Evolutionary conservation across 768 basidiomycete genomes (phyloP).

Genomic region (Trametes punicea): DNA sequence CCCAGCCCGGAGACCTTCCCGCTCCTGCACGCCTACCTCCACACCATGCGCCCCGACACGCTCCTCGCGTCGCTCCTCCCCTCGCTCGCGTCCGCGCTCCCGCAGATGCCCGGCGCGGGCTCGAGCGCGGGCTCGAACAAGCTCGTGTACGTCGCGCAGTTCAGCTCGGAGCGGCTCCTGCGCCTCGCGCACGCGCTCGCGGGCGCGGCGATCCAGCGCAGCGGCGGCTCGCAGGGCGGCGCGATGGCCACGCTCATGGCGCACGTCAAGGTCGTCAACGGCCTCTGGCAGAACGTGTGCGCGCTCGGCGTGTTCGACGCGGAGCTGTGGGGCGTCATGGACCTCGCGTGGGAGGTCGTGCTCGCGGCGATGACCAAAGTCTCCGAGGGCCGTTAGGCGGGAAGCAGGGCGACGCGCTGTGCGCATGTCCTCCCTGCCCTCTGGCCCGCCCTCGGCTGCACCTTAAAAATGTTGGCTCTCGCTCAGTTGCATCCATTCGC

Average conservation of each 20-base stretch:
- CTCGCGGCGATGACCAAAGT: conserved; percentile 37
- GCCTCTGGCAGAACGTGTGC: conserved; percentile 50
- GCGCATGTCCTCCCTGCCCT: neutral
- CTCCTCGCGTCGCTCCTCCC: conserved; percentile 51
- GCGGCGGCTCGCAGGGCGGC: conserved; percentile 26
- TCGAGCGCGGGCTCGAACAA: conserved; percentile 10
- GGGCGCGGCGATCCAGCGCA: conserved; percentile 22
- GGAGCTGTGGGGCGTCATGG: conserved; percentile 44
- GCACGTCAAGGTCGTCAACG: conserved; percentile 37
- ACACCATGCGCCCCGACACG: conserved; percentile 51
- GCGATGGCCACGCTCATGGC: conserved; percentile 33
- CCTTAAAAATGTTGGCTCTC: neutral
- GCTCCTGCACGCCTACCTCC: conserved; percentile 59
- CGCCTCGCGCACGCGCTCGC: conserved; percentile 29
- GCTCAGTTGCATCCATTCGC: neutral
- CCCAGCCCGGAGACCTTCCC: conserved; percentile 63
- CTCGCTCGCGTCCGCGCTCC: conserved; percentile 24
- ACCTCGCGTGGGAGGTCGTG: conserved; percentile 49
- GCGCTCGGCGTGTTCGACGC: conserved; percentile 49
- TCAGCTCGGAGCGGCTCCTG: conserved; percentile 24
- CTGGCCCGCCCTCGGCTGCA: neutral
- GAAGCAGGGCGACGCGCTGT: conserved; percentile 2
- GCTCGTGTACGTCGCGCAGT: conserved; percentile 25
- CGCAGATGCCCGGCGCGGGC: conserved; percentile 11
- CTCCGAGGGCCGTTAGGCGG: conserved; percentile 15